These are phyloP conservation scores for Pseudogymnoascus sp. DNA, from an alignment of 2,329 filamentous ascomycete genomes.

Conservation along the genomic window DNA sequence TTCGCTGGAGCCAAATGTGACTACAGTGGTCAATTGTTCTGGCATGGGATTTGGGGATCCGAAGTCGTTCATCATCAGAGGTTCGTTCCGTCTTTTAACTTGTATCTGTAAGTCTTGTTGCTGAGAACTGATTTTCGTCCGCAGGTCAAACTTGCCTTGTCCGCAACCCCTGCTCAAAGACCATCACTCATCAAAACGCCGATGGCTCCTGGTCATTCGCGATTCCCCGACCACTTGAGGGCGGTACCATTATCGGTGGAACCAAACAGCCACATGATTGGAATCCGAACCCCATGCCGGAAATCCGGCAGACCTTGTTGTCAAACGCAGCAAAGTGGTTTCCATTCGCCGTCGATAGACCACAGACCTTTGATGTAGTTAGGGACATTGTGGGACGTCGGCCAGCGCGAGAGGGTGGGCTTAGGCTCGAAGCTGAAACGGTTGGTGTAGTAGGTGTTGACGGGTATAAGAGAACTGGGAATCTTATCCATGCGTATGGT, in stretches of 20 bases:
- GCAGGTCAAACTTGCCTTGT: slow-evolving; percentile 40
- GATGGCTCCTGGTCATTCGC: slow-evolving; percentile 57
- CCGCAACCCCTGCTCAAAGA: slow-evolving; percentile 34
- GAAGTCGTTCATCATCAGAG: slow-evolving; percentile 35
- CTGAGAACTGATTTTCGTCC: not conserved
- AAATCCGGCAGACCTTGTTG: slow-evolving; percentile 41
- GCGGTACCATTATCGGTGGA: slow-evolving; percentile 58
- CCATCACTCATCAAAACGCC: slow-evolving; percentile 51
- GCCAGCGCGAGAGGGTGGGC: slow-evolving; percentile 35
- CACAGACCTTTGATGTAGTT: slow-evolving; percentile 33
- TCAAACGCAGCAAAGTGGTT: slow-evolving; percentile 32
- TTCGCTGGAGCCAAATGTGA: slow-evolving; percentile 26
- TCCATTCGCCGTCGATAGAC: slow-evolving; percentile 30
- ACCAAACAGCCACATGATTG: slow-evolving; percentile 54
- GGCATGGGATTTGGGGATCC: slow-evolving; percentile 35
- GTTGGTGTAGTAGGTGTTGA: not conserved
- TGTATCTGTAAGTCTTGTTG: not conserved
- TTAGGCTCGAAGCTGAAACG: slow-evolving; percentile 11
- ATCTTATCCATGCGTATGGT: slow-evolving; percentile 19
- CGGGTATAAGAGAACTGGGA: not conserved
- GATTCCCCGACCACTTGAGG: slow-evolving; percentile 51
- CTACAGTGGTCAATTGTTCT: slow-evolving; percentile 36
- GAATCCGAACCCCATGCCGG: slow-evolving; percentile 39
- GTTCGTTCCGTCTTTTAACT: not conserved
- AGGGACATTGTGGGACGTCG: slow-evolving; percentile 38